Evolutionary conservation across 1,139 yeast genomes (phyloP).

Genomic region (Meyerozyma sp.): DNA sequence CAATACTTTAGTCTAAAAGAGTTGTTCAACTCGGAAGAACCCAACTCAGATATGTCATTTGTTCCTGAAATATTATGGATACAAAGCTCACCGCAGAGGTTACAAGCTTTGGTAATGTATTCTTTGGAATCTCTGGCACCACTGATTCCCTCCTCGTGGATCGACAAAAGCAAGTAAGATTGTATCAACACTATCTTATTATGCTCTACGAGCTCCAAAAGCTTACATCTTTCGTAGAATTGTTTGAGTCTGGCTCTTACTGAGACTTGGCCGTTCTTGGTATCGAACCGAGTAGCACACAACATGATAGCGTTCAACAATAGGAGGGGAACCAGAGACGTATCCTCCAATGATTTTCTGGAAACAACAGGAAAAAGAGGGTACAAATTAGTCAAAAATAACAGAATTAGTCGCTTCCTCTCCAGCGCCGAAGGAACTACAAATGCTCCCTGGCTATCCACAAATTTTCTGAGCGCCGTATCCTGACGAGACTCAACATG

Average conservation of each 20-base stretch:
- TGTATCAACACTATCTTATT: constrained; percentile 22
- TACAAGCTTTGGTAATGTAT: constrained; percentile 18
- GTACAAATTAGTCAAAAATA: constrained; percentile 17
- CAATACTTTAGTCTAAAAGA: constrained; percentile 8
- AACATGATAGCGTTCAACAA: constrained; percentile 22
- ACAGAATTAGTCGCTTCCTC: constrained; percentile 12
- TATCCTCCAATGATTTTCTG: constrained; percentile 9
- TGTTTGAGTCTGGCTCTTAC: constrained; percentile 14
- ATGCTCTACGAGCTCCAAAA: constrained; percentile 18
- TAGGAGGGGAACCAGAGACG: constrained; percentile 13
- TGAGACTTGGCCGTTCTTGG: constrained; percentile 4
- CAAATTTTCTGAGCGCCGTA: constrained; percentile 14
- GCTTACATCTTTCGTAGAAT: constrained; percentile 17
- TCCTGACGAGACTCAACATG: constrained; percentile 3
- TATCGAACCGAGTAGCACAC: constrained; percentile 15
- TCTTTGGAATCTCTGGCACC: constrained; percentile 19
- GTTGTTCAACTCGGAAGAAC: constrained; percentile 3
- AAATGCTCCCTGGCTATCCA: constrained; percentile 17
- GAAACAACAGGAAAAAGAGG: constrained; percentile 23
- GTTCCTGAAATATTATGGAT: constrained; percentile 18
- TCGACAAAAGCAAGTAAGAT: constrained; percentile 17
- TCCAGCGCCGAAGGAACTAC: constrained; percentile 14
- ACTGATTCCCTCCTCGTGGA: constrained; percentile 23
- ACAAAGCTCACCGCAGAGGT: constrained; percentile 20
- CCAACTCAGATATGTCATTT: constrained; percentile 6